phyloP scores from a whole-genome alignment of 805 yeast genomes.

The Teunomyces lycoperdinae region DNA sequence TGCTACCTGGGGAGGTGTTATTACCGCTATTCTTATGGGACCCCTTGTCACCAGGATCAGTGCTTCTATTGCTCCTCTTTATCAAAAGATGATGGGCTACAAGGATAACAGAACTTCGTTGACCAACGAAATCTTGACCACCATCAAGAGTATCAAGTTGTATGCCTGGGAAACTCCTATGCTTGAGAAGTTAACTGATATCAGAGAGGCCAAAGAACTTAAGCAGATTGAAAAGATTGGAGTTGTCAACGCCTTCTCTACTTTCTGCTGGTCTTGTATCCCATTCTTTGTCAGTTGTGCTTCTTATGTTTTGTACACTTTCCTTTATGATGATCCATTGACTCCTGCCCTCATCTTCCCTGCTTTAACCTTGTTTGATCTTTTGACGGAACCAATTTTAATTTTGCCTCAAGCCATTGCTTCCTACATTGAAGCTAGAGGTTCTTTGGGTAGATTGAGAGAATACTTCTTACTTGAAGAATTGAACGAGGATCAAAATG shows the following conservation, averaged over 20 bases:
- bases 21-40: conserved; percentile 28
- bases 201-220: conserved; percentile 38
- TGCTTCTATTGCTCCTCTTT: conserved; percentile 22
- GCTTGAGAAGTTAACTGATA: conserved; percentile 27
- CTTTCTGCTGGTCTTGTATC: conserved; percentile 36
- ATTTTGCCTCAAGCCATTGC: conserved; percentile 31
- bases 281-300: conserved; percentile 37
- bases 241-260: conserved; percentile 28
- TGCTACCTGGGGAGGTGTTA: conserved; percentile 37
- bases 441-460: conserved; percentile 32
- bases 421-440: conserved; percentile 27
- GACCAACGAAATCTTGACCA: conserved; percentile 36
- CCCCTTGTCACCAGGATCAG: conserved; percentile 29
- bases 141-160: conserved; percentile 38
- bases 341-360: conserved; percentile 40
- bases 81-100: conserved; percentile 27
- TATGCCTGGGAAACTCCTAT: conserved; percentile 44
- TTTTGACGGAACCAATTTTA: conserved; percentile 34
- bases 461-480: conserved; percentile 34
- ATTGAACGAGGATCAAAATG: conserved; percentile 23
- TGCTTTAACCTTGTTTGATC: conserved; percentile 36
- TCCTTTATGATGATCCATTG: conserved; percentile 21
- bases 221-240: conserved; percentile 27
- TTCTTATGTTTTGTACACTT: conserved; percentile 27
- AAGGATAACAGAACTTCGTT: conserved; percentile 37